Percentiles rank a stretch among this genome's conserved stretches.
These are phyloP conservation scores for Eimeria falciformis DNA, from an alignment of 169 alveolate genomes.

Conservation along the genomic window DNA sequence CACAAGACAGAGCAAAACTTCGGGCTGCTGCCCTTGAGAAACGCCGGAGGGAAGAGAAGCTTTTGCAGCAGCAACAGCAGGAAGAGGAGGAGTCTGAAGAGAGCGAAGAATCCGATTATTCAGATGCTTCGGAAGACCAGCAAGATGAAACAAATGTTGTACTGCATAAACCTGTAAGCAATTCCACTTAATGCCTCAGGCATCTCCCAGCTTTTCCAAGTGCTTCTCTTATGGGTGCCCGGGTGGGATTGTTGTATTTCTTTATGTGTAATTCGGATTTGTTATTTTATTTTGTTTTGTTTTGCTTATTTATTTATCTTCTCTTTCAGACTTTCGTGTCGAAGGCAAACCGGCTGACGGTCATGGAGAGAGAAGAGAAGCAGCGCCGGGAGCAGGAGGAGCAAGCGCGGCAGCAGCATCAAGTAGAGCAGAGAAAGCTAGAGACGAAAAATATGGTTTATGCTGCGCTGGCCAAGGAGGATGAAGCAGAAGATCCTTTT, in stretches of 20 bases:
- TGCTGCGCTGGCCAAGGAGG: conserved; percentile 52
- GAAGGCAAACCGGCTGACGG: conserved; percentile 71
- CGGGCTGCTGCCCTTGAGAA: conserved; percentile 16
- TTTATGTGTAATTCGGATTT: no score
- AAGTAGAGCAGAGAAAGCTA: conserved; percentile 27
- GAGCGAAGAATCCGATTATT: conserved; percentile 42
- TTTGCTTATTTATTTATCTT: neutral
- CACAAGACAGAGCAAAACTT: conserved; percentile 11
- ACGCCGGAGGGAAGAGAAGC: conserved; percentile 52
- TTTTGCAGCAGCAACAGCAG: conserved; percentile 60
- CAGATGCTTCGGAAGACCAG: conserved; percentile 40
- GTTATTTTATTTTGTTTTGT: neutral
- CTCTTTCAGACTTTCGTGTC: conserved; percentile 69
- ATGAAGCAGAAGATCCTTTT: conserved; percentile 45
- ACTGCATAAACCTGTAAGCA: conserved; percentile 60
- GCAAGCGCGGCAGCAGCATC: conserved; percentile 8
- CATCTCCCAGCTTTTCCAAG: no score
- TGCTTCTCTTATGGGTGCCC: no score
- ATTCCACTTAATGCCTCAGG: no score
- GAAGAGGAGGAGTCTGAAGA: conserved; percentile 51
- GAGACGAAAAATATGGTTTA: conserved; percentile 40
- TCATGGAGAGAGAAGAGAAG: conserved; percentile 59
- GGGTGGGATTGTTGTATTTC: no score
- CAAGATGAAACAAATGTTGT: conserved; percentile 14
- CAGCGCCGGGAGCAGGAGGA: conserved; percentile 61